Conservation (phyloP, 2,329 filamentous ascomycete species). For the Trichophyton benhamiae region DNA sequence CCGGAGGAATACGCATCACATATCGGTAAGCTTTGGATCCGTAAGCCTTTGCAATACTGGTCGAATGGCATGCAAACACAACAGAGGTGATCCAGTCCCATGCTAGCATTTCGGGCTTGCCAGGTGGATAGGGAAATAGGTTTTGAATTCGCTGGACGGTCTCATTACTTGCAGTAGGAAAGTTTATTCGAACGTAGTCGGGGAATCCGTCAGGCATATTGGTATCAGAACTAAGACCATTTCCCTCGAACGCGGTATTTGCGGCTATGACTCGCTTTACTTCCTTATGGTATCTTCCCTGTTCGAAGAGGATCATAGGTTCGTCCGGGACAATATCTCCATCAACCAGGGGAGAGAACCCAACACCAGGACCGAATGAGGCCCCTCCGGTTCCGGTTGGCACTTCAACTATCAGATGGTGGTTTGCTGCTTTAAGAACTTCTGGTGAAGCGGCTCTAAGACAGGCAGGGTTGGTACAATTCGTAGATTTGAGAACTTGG, state of each 20-base stretch:
- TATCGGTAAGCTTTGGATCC: background rate
- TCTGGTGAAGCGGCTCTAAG: background rate
- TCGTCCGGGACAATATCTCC: background rate
- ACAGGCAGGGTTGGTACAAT: background rate
- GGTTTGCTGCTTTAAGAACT: background rate
- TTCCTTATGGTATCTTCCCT: background rate
- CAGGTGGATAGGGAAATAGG: background rate
- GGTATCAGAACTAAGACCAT: background rate
- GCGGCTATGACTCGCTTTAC: background rate
- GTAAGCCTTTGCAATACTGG: conserved; percentile 2
- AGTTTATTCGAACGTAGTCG: background rate
- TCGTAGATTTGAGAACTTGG: background rate
- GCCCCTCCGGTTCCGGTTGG: background rate
- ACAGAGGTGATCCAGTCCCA: conserved; percentile 10
- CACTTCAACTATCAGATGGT: background rate
- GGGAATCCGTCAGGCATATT: background rate
- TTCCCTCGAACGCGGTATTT: background rate
- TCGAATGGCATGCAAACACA: conserved; percentile 7
- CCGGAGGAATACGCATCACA: background rate
- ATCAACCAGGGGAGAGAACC: background rate
- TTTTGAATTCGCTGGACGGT: background rate
- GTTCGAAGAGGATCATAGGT: background rate
- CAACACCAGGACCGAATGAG: background rate
- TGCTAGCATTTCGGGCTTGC: conserved; percentile 8
- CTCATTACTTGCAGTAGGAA: background rate